Conservation (phyloP, 805 yeast genomes). For the Cyberlindnera suaveolens region DNA sequence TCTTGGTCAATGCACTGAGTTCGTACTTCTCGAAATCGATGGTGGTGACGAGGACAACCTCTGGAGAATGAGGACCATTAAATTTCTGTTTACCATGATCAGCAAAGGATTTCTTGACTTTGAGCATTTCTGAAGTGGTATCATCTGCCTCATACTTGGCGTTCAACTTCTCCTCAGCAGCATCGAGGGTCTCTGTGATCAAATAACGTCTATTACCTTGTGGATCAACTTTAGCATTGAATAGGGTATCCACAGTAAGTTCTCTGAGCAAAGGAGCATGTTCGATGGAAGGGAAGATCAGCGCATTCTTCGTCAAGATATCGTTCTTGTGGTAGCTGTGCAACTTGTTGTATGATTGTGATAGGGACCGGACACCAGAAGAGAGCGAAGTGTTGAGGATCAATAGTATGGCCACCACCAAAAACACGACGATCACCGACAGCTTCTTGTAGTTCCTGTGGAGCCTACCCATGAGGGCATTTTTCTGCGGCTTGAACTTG, state of each 20-base stretch:
- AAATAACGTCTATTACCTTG: constrained; percentile 34
- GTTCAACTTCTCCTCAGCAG: constrained; percentile 34
- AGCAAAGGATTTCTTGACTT: constrained; percentile 52
- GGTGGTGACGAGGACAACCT: constrained; percentile 70
- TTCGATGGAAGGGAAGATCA: constrained; percentile 72
- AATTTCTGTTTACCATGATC: constrained; percentile 59
- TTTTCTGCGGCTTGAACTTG: constrained; percentile 23
- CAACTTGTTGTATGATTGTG: constrained; percentile 21
- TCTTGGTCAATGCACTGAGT: constrained; percentile 50
- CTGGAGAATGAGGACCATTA: constrained; percentile 41
- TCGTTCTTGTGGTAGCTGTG: constrained; percentile 42
- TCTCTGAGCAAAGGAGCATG: constrained; percentile 58
- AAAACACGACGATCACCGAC: constrained; percentile 1
- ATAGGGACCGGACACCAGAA: background rate
- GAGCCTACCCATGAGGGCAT: constrained; percentile 6
- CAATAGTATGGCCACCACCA: constrained; percentile 4
- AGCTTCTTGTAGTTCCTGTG: constrained; percentile 13
- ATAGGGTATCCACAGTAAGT: constrained; percentile 45
- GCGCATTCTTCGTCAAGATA: constrained; percentile 42
- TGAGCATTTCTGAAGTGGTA: constrained; percentile 27
- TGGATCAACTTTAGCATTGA: constrained; percentile 40
- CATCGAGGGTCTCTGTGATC: constrained; percentile 29
- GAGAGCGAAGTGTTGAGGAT: constrained; percentile 3
- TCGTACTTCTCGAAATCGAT: constrained; percentile 68
- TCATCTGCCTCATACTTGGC: constrained; percentile 28